Percentiles rank a stretch among this genome's conserved stretches.
These are phyloP conservation scores for Didymella arachidicola DNA, from an alignment of 2,329 filamentous ascomycete genomes.

Conservation along the genomic window DNA sequence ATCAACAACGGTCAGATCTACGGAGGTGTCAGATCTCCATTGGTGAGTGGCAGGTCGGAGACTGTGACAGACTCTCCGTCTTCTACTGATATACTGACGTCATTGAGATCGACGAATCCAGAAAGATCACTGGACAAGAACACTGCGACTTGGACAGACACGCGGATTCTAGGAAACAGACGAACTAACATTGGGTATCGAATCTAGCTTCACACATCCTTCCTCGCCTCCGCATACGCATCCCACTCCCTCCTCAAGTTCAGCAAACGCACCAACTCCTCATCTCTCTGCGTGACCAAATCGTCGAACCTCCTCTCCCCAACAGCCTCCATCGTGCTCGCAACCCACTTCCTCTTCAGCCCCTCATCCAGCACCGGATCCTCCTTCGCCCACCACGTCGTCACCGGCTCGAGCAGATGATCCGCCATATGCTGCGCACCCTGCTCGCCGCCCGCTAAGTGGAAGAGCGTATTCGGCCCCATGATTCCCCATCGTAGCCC, in stretches of 20 bases:
- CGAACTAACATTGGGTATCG: not conserved
- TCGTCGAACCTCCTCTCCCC: constrained; percentile 21
- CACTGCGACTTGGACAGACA: not conserved
- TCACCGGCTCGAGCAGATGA: constrained; percentile 27
- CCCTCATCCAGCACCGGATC: constrained; percentile 26
- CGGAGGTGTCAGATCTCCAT: not conserved
- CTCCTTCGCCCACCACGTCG: constrained; percentile 28
- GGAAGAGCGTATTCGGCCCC: constrained; percentile 26
- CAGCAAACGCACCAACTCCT: constrained; percentile 26
- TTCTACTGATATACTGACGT: not conserved
- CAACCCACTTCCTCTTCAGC: constrained; percentile 30
- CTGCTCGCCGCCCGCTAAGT: constrained; percentile 28
- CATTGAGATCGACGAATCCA: not conserved
- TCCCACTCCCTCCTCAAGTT: constrained; percentile 26
- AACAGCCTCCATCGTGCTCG: constrained; percentile 22
- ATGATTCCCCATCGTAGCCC: constrained; percentile 31
- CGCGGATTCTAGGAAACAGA: not conserved
- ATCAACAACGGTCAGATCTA: not conserved
- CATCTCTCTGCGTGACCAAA: constrained; percentile 24
- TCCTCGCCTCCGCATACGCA: constrained; percentile 13
- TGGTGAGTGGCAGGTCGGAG: not conserved
- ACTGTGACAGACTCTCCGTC: not conserved
- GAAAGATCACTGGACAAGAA: not conserved
- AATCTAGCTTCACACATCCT: constrained; percentile 33
- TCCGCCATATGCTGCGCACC: constrained; percentile 29